A percentile compares a stretch with the other conserved stretches of the same genome.
These are phyloP conservation scores for Scheffersomyces lignosus DNA, from an alignment of 805 yeast species.

Conservation along the genomic window DNA sequence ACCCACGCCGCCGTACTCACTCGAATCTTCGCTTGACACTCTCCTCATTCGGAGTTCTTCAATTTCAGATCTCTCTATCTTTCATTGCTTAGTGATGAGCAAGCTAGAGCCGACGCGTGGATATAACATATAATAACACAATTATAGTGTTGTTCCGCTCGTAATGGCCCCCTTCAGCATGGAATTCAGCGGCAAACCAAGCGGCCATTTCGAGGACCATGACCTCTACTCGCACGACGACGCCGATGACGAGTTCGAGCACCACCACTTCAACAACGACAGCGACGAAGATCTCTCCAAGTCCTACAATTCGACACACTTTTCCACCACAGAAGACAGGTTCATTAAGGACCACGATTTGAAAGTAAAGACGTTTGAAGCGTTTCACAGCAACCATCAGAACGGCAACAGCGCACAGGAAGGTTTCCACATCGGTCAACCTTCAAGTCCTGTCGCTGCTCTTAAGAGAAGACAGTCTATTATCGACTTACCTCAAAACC, in stretches of 20 bases:
- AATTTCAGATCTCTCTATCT: too few species aligned
- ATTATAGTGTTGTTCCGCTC: too few species aligned
- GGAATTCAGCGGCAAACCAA: background rate
- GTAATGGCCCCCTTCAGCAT: background rate
- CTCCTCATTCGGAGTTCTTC: too few species aligned
- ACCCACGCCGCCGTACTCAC: too few species aligned
- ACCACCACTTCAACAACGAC: constrained; percentile 6
- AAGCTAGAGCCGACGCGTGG: too few species aligned
- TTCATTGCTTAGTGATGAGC: too few species aligned
- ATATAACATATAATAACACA: too few species aligned
- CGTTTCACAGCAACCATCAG: constrained; percentile 27
- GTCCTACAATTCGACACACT: constrained; percentile 51
- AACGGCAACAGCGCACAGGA: constrained; percentile 45
- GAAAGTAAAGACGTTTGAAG: constrained; percentile 58
- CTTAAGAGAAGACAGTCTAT: constrained; percentile 36
- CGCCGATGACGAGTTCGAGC: background rate
- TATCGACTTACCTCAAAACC: constrained; percentile 36
- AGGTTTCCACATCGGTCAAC: constrained; percentile 14
- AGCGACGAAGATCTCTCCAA: constrained; percentile 25
- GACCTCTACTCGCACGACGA: constrained; percentile 2
- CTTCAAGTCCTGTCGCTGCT: constrained; percentile 8
- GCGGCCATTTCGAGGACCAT: background rate
- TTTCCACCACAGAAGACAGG: constrained; percentile 64
- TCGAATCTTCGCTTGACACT: too few species aligned
- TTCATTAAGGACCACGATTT: constrained; percentile 66